Percentiles rank a stretch among this genome's conserved stretches.
These are phyloP conservation scores for Hanseniaspora thailandica DNA, from an alignment of 805 yeast species.

Conservation along the genomic window DNA sequence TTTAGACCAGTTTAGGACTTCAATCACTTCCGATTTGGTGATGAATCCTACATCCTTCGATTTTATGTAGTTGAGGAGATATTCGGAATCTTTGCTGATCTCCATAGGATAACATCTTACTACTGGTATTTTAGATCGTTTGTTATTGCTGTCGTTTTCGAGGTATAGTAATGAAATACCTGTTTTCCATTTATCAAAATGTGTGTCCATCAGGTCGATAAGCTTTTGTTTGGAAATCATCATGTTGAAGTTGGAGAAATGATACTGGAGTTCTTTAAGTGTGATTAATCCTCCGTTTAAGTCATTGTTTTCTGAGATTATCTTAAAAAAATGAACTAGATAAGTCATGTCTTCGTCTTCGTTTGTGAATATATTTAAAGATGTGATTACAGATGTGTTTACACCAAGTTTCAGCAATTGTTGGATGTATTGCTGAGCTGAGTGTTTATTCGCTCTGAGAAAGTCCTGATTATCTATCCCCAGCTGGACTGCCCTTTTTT, in stretches of 20 bases:
- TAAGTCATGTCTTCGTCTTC: conserved; percentile 2
- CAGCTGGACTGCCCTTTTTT: conserved; percentile 5
- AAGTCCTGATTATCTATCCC: conserved; percentile 10
- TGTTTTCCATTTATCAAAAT: conserved; percentile 3
- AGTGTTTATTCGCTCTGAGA: conserved; percentile 1
- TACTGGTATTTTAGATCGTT: not conserved
- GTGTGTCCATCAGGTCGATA: not conserved
- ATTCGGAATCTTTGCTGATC: conserved; percentile 10
- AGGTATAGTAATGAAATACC: conserved; percentile 7
- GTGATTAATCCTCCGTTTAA: conserved; percentile 12
- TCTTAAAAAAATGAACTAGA: conserved; percentile 2
- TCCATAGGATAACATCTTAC: conserved; percentile 13
- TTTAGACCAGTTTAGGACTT: conserved; percentile 44
- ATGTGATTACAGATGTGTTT: conserved; percentile 4
- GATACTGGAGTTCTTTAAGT: conserved; percentile 8
- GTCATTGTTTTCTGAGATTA: conserved; percentile 1
- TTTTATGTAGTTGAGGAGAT: not conserved
- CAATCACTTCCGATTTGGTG: conserved; percentile 16
- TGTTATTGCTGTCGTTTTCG: not conserved
- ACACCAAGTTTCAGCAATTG: conserved; percentile 4
- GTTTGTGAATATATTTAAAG: conserved; percentile 3
- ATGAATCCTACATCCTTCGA: not conserved
- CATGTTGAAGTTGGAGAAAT: conserved; percentile 5
- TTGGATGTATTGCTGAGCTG: conserved; percentile 3
- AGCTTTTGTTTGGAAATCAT: conserved; percentile 8